phyloP scores from a whole-genome alignment of 108 stramenopile genomes.

The Cyclostephanos tholiformis region DNA sequence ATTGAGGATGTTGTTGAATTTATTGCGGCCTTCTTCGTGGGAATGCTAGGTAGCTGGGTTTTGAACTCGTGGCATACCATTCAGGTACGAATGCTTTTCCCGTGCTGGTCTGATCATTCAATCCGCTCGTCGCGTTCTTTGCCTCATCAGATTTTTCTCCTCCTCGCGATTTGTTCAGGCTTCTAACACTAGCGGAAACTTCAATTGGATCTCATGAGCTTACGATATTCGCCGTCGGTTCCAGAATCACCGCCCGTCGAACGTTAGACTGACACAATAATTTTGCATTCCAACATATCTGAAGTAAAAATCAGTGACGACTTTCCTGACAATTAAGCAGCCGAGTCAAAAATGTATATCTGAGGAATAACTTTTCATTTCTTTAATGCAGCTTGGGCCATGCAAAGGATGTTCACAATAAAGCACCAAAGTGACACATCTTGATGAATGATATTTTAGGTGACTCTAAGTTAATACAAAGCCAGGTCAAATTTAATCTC shows the following conservation, averaged over 20 bases:
- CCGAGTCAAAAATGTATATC: neutral
- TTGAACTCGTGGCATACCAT: slow-evolving; percentile 15
- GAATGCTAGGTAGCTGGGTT: slow-evolving; percentile 34
- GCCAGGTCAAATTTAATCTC: neutral
- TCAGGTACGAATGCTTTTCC: slow-evolving; percentile 14
- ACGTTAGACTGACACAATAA: neutral
- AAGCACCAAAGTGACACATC: neutral
- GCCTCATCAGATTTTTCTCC: neutral
- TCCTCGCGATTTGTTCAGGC: slow-evolving; percentile 14
- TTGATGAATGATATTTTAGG: neutral
- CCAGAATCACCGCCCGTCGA: neutral
- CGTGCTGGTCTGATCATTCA: neutral
- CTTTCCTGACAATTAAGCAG: neutral
- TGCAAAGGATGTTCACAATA: neutral
- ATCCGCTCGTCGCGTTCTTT: too few relatives aligned
- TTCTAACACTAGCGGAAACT: slow-evolving; percentile 21
- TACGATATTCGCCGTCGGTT: neutral
- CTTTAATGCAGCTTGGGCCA: neutral
- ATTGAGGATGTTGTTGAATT: slow-evolving; percentile 48
- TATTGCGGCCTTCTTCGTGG: slow-evolving; percentile 40
- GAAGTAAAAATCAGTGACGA: neutral
- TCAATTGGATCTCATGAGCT: slow-evolving; percentile 36
- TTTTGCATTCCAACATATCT: neutral
- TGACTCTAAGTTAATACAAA: neutral
- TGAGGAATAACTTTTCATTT: neutral